These are phyloP conservation scores for Moesziomyces antarcticus DNA, from an alignment of 1,284 basidiomycete species.

Conservation along the genomic window DNA sequence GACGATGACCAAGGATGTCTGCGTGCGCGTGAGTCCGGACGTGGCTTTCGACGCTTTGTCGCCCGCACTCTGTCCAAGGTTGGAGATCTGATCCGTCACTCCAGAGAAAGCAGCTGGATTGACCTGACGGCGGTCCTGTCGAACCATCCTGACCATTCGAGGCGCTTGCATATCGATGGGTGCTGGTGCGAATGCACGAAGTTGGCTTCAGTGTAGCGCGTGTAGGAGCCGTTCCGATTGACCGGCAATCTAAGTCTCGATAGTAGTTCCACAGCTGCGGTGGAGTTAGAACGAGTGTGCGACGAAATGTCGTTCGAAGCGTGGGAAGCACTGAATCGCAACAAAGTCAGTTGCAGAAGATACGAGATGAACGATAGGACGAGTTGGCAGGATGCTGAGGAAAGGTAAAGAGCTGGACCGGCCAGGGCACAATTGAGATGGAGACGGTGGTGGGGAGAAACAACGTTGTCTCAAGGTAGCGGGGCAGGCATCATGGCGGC, in stretches of 20 bases:
- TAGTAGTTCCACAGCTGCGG: too few species aligned
- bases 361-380: neutral
- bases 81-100: constrained; percentile 43
- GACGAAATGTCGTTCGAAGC: neutral
- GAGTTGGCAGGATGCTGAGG: neutral
- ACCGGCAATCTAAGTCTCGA: constrained; percentile 12
- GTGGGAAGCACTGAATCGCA: neutral
- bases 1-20: constrained; percentile 19
- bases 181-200: neutral
- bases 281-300: neutral
- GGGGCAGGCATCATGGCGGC: neutral
- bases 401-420: constrained; percentile 1
- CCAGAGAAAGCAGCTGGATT: constrained; percentile 44
- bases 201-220: neutral
- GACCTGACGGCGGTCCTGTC: constrained; percentile 17
- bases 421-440: neutral
- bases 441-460: neutral
- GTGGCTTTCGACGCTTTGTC: constrained; percentile 25
- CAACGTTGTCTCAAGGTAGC: neutral
- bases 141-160: constrained; percentile 7
- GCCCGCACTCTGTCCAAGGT: constrained; percentile 15
- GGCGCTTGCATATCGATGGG: constrained; percentile 6
- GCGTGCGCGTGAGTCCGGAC: constrained; percentile 18
- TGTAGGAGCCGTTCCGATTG: constrained; percentile 2
- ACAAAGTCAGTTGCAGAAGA: neutral